Evolutionary conservation across 768 basidiomycete genomes (phyloP).

Genomic region (Naganishia kalamii): DNA sequence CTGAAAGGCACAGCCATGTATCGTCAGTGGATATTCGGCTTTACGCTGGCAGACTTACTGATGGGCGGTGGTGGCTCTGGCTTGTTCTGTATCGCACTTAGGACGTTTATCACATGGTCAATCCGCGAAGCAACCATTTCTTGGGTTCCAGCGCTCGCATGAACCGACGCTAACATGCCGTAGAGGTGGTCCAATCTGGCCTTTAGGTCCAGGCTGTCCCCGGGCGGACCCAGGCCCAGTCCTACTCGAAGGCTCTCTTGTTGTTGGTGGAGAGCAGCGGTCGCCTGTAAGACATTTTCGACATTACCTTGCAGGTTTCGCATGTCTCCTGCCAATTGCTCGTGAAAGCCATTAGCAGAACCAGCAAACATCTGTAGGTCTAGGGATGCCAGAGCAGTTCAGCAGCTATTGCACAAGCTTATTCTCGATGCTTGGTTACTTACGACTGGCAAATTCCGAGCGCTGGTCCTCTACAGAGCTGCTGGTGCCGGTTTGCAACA

Average conservation of each 20-base stretch:
- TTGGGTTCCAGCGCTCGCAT: neutral
- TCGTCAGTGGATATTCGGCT: too few relatives aligned
- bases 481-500: neutral
- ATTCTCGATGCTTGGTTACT: neutral
- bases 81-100: neutral
- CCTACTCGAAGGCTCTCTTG: neutral
- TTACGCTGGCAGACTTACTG: neutral
- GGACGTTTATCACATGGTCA: neutral
- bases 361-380: neutral
- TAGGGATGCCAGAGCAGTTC: neutral
- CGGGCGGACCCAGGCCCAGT: neutral
- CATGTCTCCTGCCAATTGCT: neutral
- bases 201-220: neutral
- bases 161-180: neutral
- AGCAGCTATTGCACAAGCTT: too few relatives aligned
- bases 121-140: neutral
- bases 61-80: neutral
- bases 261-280: neutral
- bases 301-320: neutral
- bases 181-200: slow-evolving; percentile 2
- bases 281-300: neutral
- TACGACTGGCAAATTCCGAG: neutral
- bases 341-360: neutral
- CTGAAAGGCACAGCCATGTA: neutral
- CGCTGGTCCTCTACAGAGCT: neutral